phyloP scores from a whole-genome alignment of 306 rosid genomes.

The Medicago arabica region DNA sequence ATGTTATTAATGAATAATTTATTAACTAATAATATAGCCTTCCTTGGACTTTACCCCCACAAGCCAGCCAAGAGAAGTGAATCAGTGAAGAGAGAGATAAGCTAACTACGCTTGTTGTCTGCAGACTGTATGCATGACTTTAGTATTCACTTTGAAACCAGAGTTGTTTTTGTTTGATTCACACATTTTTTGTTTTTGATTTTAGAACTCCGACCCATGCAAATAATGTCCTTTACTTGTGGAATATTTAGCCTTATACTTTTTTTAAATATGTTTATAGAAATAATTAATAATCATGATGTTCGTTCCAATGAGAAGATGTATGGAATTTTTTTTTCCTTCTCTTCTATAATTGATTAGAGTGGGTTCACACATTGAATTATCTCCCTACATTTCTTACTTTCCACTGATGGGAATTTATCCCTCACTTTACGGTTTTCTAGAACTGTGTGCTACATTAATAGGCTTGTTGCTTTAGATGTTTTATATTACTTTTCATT shows the following conservation, averaged over 20 bases:
- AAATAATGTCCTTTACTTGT: too few relatives aligned
- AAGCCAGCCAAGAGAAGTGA: background rate
- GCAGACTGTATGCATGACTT: constrained; percentile 4
- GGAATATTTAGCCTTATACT: background rate
- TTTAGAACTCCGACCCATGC: too few relatives aligned
- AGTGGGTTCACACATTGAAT: background rate
- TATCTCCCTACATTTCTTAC: background rate
- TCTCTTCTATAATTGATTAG: background rate
- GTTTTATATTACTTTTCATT: background rate
- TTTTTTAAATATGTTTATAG: background rate
- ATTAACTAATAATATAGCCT: background rate
- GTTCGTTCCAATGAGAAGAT: background rate
- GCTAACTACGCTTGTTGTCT: background rate
- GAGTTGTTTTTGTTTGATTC: constrained; percentile 3
- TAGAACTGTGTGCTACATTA: background rate
- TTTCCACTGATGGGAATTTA: background rate
- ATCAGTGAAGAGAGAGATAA: background rate
- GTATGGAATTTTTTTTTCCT: background rate
- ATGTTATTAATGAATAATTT: too few relatives aligned
- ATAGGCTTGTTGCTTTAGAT: too few relatives aligned
- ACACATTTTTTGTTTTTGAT: too few relatives aligned
- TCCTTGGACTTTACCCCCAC: background rate
- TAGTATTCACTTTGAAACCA: background rate
- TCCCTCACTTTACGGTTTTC: background rate
- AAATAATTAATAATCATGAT: background rate